Base-by-base conservation (phyloP, 495 filamentous ascomycete species). In the Gamarada debralockiae region DNA sequence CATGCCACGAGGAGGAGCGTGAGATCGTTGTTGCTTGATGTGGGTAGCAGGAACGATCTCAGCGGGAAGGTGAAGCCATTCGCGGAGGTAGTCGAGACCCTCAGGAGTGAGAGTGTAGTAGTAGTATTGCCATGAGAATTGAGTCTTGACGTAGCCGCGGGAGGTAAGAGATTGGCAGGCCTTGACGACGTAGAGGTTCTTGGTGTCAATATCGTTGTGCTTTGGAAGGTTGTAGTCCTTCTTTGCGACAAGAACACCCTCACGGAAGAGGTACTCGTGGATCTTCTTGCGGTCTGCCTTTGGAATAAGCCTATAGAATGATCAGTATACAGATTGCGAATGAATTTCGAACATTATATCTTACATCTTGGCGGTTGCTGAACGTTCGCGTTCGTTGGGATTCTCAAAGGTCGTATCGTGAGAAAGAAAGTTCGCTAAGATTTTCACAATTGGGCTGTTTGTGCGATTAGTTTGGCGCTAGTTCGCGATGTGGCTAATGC, bases 71-170 rank as follows among this genome's bases (percentile, higher is more conserved):
- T 98, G 93, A 61, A 97, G 92, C 93, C 93, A 98, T 81, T 98
- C 93, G 64, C 93, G 95, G 71, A 98, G 91, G 84, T 97, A 98
- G 83, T 97, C 92, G 70, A 98, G 92, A 80, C 93, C 93, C 74
- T 97, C 92, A 65, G 91, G 90, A 71, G 93, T 98, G 71, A 98
- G 85, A 74, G 95, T 98, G 86, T 98, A 98, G 87, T 98, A 98
- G 85, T 97, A 98, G 85, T 92, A 97, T 81, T 98, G 93, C 93
- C 93, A 98, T 56, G 90, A 95, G 87, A 98, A 98, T 74, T 91
- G 93, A 63, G 93, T 98, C 87, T 97, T 97, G 77, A 98, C 81
- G 75, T 85, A 98, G 70, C 91, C 91, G 72, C 92, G 90, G 66
- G 93, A 97, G 79, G 84, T 92, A 66, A 98, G 82, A 56, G 93